Base-by-base conservation (phyloP, 2,329 filamentous ascomycete species). In the Pseudocercospora eumusae region DNA sequence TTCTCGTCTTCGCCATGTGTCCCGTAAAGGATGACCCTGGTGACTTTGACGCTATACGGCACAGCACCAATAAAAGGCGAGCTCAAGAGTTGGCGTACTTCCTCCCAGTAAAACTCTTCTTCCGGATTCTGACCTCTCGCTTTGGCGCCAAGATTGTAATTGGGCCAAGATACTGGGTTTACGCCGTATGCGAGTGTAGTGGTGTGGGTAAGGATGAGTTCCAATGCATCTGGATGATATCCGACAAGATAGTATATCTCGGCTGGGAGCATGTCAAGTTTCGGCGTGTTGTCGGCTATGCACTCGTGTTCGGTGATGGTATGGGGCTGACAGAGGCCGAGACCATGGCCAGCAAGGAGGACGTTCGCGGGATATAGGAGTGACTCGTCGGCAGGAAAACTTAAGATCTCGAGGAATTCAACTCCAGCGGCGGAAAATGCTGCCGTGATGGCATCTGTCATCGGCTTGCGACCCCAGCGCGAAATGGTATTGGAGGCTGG, bases 31-130 rank as follows among this genome's bases (percentile, higher is more conserved):
- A 62, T 49, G 20, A 56, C 49, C 13, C 40, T 62, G 20, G 28
- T 7, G 4, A 31, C 28, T 31, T 25, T 62, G 2, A 54, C 54
- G 33, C 25, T 42, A 11, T 18, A 11, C 20, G 15, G 10, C 36
- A 47, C n/a, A 2, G n/a, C 21, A 13, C 42, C 9, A 42, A 42
- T 11, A 20, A 57, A 31, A 25, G 45, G 44, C 28, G 21, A 23
- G 23, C 28, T 57, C 53, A 61, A 20, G 5, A 61, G 15, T 23
- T 23, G 20, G n/a, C 59, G 44, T 20, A 53, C 54, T n/a, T 44
- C 31, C 42, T 53, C 59, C 54, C 59, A 61, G 47, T 61, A 61
- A 20, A 44, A 53, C 21, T 49, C 2, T 21, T 57, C 54, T 3
- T 33, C 33, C 4, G 57, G 49, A 59, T 61, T 52, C 4, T 18